These are phyloP conservation scores for Ophiostoma sp. DNA, from an alignment of 2,329 filamentous ascomycete species.

Conservation along the genomic window DNA sequence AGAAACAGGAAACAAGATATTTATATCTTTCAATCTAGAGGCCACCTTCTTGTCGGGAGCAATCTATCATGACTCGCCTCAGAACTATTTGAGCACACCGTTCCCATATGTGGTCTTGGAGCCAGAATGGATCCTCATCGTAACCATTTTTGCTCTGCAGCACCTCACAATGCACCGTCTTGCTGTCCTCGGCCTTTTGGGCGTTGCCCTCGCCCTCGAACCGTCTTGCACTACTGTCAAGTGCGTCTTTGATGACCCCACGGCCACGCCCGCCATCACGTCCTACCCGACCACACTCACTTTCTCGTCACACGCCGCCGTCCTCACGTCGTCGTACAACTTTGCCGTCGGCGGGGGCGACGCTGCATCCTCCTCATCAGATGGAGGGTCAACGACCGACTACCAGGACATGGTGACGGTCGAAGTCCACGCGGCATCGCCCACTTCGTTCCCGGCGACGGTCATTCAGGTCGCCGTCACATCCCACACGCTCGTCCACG, in stretches of 20 bases:
- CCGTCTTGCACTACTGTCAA: slow-evolving; percentile 15
- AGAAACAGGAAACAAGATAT: background rate
- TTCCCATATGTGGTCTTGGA: background rate
- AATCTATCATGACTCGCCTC: background rate
- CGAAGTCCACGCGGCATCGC: background rate
- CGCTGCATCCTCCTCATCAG: background rate
- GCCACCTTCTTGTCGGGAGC: background rate
- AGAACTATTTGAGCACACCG: background rate
- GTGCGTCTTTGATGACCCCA: slow-evolving; percentile 19
- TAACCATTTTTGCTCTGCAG: too few species aligned
- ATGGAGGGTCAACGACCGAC: slow-evolving; percentile 12
- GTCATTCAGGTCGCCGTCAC: slow-evolving; percentile 16
- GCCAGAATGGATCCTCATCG: background rate
- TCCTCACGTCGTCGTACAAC: slow-evolving; percentile 4
- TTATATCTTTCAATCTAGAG: background rate
- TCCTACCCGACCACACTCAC: slow-evolving; percentile 20
- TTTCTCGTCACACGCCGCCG: slow-evolving; percentile 6
- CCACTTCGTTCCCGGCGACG: slow-evolving; percentile 13
- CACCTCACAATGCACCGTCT: background rate
- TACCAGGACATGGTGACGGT: slow-evolving; percentile 14
- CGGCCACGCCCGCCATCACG: slow-evolving; percentile 14
- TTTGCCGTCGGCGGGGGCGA: slow-evolving; percentile 8
- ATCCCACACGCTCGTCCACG: background rate
- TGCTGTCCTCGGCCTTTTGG: background rate
- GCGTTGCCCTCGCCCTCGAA: slow-evolving; percentile 7